A percentile compares a stretch with the other conserved stretches of the same genome.
Evolutionary conservation across 106 monocot species (phyloP).

Genomic region (Dendrobium nobile): DNA sequence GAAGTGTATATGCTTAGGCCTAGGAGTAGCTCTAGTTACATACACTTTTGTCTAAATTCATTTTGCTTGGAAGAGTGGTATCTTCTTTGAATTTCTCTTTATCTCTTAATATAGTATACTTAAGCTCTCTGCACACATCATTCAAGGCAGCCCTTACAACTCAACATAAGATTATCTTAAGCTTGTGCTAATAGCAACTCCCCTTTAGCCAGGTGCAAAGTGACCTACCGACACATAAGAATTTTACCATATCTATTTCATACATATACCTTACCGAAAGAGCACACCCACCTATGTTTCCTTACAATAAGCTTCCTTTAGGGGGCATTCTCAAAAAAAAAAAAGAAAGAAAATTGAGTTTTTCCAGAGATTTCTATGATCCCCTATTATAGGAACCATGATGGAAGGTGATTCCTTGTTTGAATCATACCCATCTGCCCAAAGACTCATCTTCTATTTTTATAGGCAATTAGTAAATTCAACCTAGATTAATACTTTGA

Average conservation of each 20-base stretch:
- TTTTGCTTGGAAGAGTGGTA: not conserved
- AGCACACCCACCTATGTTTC: no score
- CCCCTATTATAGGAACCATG: constrained; percentile 11
- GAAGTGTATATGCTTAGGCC: not conserved
- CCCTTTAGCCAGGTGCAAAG: no score
- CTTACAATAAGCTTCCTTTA: no score
- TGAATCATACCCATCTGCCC: constrained; percentile 16
- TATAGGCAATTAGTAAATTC: not conserved
- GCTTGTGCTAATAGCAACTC: no score
- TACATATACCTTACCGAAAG: no score
- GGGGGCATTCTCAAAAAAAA: no score
- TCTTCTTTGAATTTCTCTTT: not conserved
- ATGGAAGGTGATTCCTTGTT: constrained; percentile 9
- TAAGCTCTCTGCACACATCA: no score
- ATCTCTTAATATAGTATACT: no score
- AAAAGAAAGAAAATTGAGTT: constrained; percentile 8
- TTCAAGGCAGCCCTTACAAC: no score
- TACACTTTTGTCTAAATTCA: not conserved
- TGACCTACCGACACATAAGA: no score
- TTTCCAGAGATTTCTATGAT: constrained; percentile 4
- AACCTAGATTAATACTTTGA: constrained; percentile 5
- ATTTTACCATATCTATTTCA: no score
- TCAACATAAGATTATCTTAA: no score
- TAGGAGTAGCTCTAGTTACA: not conserved
- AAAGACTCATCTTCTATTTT: constrained; percentile 17